phyloP scores from a whole-genome alignment of 345 rosid species.

The Trapa incisa region DNA sequence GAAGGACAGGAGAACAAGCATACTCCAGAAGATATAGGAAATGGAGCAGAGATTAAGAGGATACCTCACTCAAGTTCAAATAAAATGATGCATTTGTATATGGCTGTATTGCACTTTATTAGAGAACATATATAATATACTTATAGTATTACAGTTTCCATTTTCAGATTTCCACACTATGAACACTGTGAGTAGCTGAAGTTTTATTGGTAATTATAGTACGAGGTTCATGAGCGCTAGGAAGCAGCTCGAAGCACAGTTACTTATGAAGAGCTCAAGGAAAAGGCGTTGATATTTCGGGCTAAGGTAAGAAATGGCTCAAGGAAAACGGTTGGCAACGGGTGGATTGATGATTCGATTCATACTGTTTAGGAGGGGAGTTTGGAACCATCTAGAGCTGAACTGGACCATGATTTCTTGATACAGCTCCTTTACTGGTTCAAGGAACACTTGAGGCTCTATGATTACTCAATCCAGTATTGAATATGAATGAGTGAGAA shows the following conservation, averaged over 20 bases:
- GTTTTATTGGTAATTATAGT: slow-evolving; percentile 43
- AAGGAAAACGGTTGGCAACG: not conserved
- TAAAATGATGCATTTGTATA: not conserved
- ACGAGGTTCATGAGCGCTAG: slow-evolving; percentile 70
- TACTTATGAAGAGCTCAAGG: slow-evolving; percentile 64
- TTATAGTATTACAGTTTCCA: not conserved
- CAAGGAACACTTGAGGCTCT: slow-evolving; percentile 75
- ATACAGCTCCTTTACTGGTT: slow-evolving; percentile 97
- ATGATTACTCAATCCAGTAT: not conserved
- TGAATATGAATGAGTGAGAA: not conserved
- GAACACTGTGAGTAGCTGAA: slow-evolving; percentile 30
- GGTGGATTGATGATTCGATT: slow-evolving; percentile 5
- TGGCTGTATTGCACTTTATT: not conserved
- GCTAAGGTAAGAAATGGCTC: slow-evolving; percentile 47
- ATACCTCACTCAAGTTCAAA: too few relatives aligned
- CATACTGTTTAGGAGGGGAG: slow-evolving; percentile 55
- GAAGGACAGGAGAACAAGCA: not conserved
- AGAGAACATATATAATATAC: not conserved
- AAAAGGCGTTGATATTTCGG: slow-evolving; percentile 69
- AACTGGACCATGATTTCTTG: slow-evolving; percentile 66
- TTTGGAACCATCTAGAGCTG: slow-evolving; percentile 48
- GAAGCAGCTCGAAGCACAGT: slow-evolving; percentile 79
- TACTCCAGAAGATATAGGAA: too few relatives aligned
- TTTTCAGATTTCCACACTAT: not conserved
- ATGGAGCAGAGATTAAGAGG: too few relatives aligned